phyloP scores from a whole-genome alignment of 2,329 filamentous ascomycete species.

The Podosphaera fusca region DNA sequence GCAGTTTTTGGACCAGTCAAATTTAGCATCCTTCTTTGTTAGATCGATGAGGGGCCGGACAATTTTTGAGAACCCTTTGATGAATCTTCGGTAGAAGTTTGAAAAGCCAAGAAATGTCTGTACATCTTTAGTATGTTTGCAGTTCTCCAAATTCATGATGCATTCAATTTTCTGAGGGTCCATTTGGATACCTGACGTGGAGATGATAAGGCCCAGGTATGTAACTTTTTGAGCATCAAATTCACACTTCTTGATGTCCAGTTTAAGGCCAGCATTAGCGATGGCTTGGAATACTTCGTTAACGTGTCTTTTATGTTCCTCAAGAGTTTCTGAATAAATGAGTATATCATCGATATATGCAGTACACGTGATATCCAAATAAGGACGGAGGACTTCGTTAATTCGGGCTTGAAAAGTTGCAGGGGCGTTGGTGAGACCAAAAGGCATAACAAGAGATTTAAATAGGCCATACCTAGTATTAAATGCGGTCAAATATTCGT shows the following conservation, averaged over 20 bases:
- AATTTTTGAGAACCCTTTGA: too few species aligned
- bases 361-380: not conserved
- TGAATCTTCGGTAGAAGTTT: not conserved
- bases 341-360: not conserved
- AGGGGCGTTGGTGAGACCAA: not conserved
- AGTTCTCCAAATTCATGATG: too few species aligned
- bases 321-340: not conserved
- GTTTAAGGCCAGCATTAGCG: not conserved
- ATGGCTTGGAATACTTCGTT: not conserved
- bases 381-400: not conserved
- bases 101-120: too few species aligned
- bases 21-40: too few species aligned
- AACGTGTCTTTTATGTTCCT: not conserved
- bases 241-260: constrained; percentile 2
- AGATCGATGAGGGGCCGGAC: too few species aligned
- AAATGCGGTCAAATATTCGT: not conserved
- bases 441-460: not conserved
- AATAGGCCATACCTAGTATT: not conserved
- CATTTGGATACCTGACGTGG: too few species aligned
- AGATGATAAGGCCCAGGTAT: too few species aligned
- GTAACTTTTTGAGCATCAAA: not conserved
- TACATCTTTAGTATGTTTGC: too few species aligned
- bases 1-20: too few species aligned
- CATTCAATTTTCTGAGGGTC: too few species aligned
- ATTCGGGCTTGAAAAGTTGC: not conserved